phyloP scores from a whole-genome alignment of 2,329 filamentous ascomycete species.

The Cladosporium velox region DNA sequence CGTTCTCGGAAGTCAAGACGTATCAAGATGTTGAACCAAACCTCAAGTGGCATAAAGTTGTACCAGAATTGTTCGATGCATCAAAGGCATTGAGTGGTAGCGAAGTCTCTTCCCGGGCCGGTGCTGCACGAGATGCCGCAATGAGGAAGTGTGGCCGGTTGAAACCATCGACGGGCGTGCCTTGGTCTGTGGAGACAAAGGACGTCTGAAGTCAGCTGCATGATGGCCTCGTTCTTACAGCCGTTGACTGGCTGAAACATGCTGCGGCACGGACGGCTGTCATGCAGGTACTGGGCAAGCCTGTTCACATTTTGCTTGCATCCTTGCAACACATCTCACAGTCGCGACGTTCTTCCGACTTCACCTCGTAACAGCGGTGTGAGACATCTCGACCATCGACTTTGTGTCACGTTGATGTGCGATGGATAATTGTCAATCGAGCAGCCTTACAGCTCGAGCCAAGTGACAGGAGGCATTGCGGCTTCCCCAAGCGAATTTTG shows the following conservation, averaged over 20 bases:
- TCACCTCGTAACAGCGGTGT: neutral
- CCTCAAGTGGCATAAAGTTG: neutral
- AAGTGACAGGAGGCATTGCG: neutral
- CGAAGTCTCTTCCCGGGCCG: neutral
- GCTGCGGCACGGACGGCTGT: neutral
- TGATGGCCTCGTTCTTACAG: neutral
- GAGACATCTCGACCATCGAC: neutral
- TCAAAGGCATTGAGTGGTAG: neutral
- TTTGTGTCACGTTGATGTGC: neutral
- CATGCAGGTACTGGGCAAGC: neutral
- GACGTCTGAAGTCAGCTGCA: slow-evolving; percentile 3
- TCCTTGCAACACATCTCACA: neutral
- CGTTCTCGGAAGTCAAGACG: neutral
- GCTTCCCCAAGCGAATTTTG: neutral
- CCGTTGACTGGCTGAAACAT: neutral
- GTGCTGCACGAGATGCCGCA: neutral
- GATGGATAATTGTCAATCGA: neutral
- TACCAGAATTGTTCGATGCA: too few species aligned
- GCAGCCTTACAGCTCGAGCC: neutral
- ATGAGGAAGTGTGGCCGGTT: neutral
- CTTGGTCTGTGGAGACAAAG: neutral
- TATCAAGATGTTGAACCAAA: neutral
- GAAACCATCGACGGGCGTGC: neutral
- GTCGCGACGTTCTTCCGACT: neutral
- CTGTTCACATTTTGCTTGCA: neutral